phyloP scores from a whole-genome alignment of 2,329 filamentous ascomycete species.

The Paraphoma sp. region DNA sequence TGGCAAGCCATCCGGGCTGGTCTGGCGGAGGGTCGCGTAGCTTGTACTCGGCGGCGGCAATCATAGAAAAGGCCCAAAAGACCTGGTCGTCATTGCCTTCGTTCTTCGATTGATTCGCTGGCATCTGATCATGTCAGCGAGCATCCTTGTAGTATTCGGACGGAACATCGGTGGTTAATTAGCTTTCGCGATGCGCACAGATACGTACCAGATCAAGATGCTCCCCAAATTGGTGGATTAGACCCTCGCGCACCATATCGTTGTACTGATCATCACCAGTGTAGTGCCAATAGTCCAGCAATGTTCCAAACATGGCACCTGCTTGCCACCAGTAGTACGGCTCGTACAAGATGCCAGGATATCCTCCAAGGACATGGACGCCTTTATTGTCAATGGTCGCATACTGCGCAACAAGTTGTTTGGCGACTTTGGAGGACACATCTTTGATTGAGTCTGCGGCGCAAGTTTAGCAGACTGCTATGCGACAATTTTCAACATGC shows the following conservation, averaged over 20 bases:
- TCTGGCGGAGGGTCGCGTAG: constrained; percentile 51
- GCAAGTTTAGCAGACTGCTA: not conserved
- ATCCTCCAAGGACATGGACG: constrained; percentile 47
- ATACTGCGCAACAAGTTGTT: constrained; percentile 61
- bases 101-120: constrained; percentile 45
- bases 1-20: constrained; percentile 52
- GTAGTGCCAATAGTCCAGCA: constrained; percentile 87
- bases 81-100: constrained; percentile 64
- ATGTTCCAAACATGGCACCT: constrained; percentile 72
- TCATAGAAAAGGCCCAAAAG: constrained; percentile 64
- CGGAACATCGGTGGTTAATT: not conserved
- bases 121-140: constrained; percentile 32
- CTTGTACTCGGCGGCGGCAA: constrained; percentile 62
- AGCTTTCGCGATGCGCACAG: not conserved
- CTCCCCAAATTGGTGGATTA: constrained; percentile 41
- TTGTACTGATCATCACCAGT: constrained; percentile 78
- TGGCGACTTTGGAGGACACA: constrained; percentile 53
- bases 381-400: constrained; percentile 58
- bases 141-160: not conserved
- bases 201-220: constrained; percentile 33
- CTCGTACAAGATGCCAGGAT: constrained; percentile 51
- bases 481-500: not conserved
- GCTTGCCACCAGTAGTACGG: constrained; percentile 74
- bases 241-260: constrained; percentile 63
- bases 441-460: constrained; percentile 54